Percentiles rank a stretch among this genome's conserved stretches.
These are phyloP conservation scores for Vigna reflexopilosa DNA, from an alignment of 306 rosid species.

Conservation along the genomic window DNA sequence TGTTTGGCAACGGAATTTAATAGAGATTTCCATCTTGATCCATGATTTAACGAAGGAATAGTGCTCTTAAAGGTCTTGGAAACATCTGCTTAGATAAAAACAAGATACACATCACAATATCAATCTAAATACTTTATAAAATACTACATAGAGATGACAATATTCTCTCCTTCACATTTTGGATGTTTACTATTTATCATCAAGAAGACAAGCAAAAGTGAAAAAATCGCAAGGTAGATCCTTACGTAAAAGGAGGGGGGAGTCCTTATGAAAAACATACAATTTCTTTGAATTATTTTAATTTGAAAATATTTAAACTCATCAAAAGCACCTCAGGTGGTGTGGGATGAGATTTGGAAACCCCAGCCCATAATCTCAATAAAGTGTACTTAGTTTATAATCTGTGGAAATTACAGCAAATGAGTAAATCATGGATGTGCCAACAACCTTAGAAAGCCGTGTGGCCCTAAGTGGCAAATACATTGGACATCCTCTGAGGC, in stretches of 20 bases:
- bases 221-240: constrained; percentile 24
- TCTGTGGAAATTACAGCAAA: constrained; percentile 6
- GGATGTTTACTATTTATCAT: constrained; percentile 11
- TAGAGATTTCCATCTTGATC: constrained; percentile 82
- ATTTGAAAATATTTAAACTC: constrained; percentile 31
- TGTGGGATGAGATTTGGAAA: background rate
- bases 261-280: background rate
- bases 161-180: constrained; percentile 22
- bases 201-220: constrained; percentile 17
- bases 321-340: constrained; percentile 3
- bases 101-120: constrained; percentile 43
- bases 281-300: constrained; percentile 20
- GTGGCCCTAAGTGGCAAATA: background rate
- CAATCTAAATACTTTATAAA: constrained; percentile 27
- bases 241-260: background rate
- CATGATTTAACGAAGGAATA: constrained; percentile 53
- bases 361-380: background rate
- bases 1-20: constrained; percentile 80
- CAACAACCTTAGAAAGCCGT: background rate
- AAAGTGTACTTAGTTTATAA: constrained; percentile 13
- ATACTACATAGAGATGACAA: constrained; percentile 14
- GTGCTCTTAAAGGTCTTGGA: constrained; percentile 56
- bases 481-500: constrained; percentile 2
- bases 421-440: constrained; percentile 22
- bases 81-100: constrained; percentile 55